Percentiles rank a stretch among this genome's conserved stretches.
phyloP scores from a whole-genome alignment of 345 rosid genomes.

The Arabis alpina region DNA sequence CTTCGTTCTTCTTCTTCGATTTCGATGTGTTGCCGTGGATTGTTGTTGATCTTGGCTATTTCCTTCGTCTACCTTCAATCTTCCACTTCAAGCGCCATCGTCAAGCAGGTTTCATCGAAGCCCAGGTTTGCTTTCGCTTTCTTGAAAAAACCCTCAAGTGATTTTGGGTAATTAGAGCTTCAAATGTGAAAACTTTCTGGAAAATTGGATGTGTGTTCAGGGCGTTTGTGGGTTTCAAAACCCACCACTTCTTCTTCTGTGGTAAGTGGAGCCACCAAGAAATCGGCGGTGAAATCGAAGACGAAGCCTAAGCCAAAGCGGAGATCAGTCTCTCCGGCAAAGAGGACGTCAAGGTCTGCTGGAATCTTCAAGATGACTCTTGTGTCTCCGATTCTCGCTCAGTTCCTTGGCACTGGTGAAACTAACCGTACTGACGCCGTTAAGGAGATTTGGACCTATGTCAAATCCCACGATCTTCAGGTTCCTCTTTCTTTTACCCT shows the following conservation, averaged over 20 bases:
- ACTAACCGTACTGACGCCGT: slow-evolving; percentile 69
- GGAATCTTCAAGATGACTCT: slow-evolving; percentile 61
- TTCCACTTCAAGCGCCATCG: slow-evolving; percentile 54
- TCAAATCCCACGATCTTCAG: too few species aligned
- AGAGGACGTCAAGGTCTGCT: slow-evolving; percentile 36
- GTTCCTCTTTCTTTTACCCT: too few species aligned
- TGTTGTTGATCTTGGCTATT: slow-evolving; percentile 46
- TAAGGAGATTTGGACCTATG: slow-evolving; percentile 76
- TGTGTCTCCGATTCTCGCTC: slow-evolving; percentile 66
- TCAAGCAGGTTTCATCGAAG: too few species aligned
- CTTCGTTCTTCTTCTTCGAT: too few species aligned
- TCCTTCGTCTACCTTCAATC: slow-evolving; percentile 45
- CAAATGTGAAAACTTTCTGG: neutral
- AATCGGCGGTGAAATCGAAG: too few species aligned
- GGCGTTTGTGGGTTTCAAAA: too few species aligned
- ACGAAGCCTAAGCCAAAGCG: slow-evolving; percentile 27
- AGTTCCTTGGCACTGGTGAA: slow-evolving; percentile 64
- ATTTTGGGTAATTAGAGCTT: slow-evolving; percentile 36
- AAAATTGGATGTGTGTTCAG: slow-evolving; percentile 48
- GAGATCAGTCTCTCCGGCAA: slow-evolving; percentile 39
- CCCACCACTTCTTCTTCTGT: too few species aligned
- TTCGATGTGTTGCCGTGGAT: slow-evolving; percentile 6
- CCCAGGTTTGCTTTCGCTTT: too few species aligned
- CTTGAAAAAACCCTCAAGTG: too few species aligned
- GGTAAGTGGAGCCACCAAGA: too few species aligned